Conservation (phyloP, 305 asterid genomes). For the Fraxinus nigra region DNA sequence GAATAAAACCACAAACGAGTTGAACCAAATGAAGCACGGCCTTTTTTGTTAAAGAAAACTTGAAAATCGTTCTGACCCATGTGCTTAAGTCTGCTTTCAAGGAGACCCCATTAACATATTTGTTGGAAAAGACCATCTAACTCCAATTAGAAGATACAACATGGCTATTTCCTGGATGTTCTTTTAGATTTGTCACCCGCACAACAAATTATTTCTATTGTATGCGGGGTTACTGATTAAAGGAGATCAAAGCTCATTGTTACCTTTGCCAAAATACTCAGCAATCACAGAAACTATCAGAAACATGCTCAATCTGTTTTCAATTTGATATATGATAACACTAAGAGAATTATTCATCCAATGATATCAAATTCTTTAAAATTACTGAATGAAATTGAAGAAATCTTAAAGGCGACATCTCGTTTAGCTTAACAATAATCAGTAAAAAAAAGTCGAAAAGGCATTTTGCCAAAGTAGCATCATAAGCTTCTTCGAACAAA, state of each 20-base stretch:
- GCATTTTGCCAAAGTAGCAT: not conserved
- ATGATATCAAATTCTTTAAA: too few species aligned
- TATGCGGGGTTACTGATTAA: not conserved
- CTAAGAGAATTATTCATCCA: too few species aligned
- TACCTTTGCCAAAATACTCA: not conserved
- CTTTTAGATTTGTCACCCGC: not conserved
- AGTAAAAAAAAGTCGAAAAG: not conserved
- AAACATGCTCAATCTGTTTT: too few species aligned
- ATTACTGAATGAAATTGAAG: not conserved
- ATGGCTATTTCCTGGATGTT: not conserved
- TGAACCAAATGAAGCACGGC: conserved; percentile 21
- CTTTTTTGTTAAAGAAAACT: not conserved
- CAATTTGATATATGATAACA: too few species aligned
- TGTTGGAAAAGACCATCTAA: too few species aligned
- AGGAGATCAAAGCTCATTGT: not conserved
- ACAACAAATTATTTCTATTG: not conserved
- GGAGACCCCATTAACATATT: not conserved
- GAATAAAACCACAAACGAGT: conserved; percentile 14
- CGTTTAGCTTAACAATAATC: not conserved
- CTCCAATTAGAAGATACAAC: not conserved
- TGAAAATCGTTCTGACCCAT: conserved; percentile 8
- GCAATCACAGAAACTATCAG: too few species aligned
- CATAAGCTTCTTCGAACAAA: not conserved
- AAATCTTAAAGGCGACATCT: not conserved
- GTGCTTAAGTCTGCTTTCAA: conserved; percentile 1